A percentile compares a stretch with the other conserved stretches of the same genome.
These are phyloP conservation scores for Apiotrichum mycotoxinovorans DNA, from an alignment of 1,284 basidiomycete species.

Conservation along the genomic window DNA sequence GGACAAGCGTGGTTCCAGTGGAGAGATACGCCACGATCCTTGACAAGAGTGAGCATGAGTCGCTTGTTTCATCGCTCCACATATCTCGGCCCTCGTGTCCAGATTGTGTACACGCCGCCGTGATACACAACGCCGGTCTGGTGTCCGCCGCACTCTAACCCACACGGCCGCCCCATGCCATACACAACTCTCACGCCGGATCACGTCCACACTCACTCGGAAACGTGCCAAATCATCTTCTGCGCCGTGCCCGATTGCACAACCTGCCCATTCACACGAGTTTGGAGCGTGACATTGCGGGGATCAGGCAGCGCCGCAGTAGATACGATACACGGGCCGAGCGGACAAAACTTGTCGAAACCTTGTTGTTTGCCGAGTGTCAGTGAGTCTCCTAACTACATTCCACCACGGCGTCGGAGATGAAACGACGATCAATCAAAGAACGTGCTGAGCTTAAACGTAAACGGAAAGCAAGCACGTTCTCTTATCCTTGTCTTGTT, in stretches of 20 bases:
- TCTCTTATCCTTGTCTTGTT: neutral
- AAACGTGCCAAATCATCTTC: slow-evolving; percentile 32
- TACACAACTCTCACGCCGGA: neutral
- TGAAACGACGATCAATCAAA: no score
- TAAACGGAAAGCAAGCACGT: no score
- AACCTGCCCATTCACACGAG: slow-evolving; percentile 63
- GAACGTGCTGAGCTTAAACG: neutral
- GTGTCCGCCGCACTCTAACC: neutral
- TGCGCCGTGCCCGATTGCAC: slow-evolving; percentile 70
- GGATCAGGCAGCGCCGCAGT: slow-evolving; percentile 64
- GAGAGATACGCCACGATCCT: slow-evolving; percentile 65
- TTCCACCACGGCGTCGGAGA: no score
- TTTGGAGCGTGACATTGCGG: slow-evolving; percentile 63
- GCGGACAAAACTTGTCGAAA: slow-evolving; percentile 52
- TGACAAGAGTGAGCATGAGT: neutral
- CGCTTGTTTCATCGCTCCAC: no score
- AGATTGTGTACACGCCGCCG: no score
- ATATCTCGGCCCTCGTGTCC: no score
- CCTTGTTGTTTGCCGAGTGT: slow-evolving; percentile 59
- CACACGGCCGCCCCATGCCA: neutral
- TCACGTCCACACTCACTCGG: slow-evolving; percentile 16
- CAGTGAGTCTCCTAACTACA: slow-evolving; percentile 50
- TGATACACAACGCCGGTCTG: neutral
- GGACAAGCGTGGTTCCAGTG: slow-evolving; percentile 74
- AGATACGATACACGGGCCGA: slow-evolving; percentile 72